These are phyloP conservation scores for Leucocoprinus sp. DNA, from an alignment of 768 basidiomycete species.

Conservation along the genomic window DNA sequence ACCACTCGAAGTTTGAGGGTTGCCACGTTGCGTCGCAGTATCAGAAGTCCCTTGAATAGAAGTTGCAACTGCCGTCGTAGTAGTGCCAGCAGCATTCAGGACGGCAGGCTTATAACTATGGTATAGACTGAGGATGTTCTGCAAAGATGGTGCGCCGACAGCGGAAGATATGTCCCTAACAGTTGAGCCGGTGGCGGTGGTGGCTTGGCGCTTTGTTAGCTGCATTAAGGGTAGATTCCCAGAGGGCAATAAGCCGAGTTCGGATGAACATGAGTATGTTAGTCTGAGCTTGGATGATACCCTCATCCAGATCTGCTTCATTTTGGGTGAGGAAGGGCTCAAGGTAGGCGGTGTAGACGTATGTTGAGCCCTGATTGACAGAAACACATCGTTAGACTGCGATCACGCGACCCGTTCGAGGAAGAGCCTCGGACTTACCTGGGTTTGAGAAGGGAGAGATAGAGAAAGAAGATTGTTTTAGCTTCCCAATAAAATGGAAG, in stretches of 20 bases:
- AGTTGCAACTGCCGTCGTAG: slow-evolving; percentile 9
- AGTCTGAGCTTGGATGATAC: slow-evolving; percentile 45
- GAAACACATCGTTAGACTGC: slow-evolving; percentile 9
- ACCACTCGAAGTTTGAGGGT: not conserved
- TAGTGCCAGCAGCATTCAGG: slow-evolving; percentile 16
- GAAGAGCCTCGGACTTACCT: slow-evolving; percentile 32
- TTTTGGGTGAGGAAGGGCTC: slow-evolving; percentile 54
- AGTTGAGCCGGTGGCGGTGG: not conserved
- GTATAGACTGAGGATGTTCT: slow-evolving; percentile 25
- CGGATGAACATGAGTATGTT: slow-evolving; percentile 50
- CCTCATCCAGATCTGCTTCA: slow-evolving; percentile 52
- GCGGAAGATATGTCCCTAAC: not conserved
- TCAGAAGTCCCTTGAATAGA: slow-evolving; percentile 3
- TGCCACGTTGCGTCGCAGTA: slow-evolving; percentile 3
- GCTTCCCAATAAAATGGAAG: slow-evolving; percentile 72
- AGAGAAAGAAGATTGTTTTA: slow-evolving; percentile 61
- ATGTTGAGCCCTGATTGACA: slow-evolving; percentile 50
- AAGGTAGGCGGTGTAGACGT: slow-evolving; percentile 51
- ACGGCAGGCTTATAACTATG: slow-evolving; percentile 32
- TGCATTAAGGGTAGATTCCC: slow-evolving; percentile 37
- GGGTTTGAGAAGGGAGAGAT: slow-evolving; percentile 63
- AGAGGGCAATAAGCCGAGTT: slow-evolving; percentile 37
- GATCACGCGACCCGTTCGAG: not conserved
- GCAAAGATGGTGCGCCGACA: not conserved
- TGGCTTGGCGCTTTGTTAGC: slow-evolving; percentile 32